Conservation (phyloP, 169 alveolate species). For the Plasmodium cynomolgi region DNA sequence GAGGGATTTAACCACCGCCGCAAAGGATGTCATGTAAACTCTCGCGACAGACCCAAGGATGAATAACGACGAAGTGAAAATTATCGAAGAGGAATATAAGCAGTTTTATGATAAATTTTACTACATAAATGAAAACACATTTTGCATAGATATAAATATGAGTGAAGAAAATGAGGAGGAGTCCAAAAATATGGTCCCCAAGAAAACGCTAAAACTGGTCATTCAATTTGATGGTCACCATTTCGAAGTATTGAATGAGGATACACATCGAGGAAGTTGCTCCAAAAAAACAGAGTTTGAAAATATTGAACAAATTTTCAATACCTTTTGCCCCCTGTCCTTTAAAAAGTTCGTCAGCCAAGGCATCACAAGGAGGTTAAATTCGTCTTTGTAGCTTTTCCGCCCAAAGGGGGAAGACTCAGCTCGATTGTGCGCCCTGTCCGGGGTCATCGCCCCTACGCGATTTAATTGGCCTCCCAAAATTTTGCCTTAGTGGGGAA, state of each 20-base stretch:
- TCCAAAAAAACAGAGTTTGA: conserved; percentile 12
- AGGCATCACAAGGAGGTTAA: not conserved
- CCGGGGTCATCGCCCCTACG: not conserved
- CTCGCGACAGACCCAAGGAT: not conserved
- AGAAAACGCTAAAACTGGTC: conserved; percentile 6
- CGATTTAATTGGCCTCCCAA: not conserved
- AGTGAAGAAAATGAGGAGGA: conserved; percentile 6
- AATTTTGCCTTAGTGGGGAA: not conserved
- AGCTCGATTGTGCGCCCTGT: not conserved
- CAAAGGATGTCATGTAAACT: not conserved
- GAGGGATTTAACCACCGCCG: not conserved
- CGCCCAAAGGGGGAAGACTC: not conserved
- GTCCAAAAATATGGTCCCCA: not conserved
- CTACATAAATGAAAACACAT: conserved; percentile 30
- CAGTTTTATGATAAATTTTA: conserved; percentile 8
- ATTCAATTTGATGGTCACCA: conserved; percentile 9
- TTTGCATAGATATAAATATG: conserved; percentile 28
- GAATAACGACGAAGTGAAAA: conserved; percentile 34
- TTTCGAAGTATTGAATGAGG: conserved; percentile 26
- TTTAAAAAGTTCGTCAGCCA: conserved; percentile 30
- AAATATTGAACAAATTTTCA: conserved; percentile 42
- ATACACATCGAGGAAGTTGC: not conserved
- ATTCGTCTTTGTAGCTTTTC: not conserved
- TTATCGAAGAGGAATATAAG: conserved; percentile 43
- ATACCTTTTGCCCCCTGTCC: conserved; percentile 41